Evolutionary conservation across 2,329 filamentous ascomycete genomes (phyloP).

Genomic region (Hypoxylon sp.): DNA sequence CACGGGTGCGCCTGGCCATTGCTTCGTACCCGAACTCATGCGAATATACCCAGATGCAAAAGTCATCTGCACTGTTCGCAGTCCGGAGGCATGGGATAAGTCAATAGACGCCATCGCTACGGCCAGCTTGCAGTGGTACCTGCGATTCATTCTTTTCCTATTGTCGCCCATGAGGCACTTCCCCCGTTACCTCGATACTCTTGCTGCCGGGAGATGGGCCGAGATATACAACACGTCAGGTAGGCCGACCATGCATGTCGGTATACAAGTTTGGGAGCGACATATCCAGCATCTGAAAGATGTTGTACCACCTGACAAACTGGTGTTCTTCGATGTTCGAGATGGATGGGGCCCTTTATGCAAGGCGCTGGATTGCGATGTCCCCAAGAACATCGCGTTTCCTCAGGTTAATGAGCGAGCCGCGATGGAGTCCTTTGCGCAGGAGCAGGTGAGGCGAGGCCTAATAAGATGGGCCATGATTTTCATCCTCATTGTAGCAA

Average conservation of each 20-base stretch:
- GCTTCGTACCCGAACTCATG: slow-evolving; percentile 51
- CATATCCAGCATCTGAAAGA: slow-evolving; percentile 47
- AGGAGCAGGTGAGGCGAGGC: slow-evolving; percentile 42
- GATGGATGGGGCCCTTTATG: slow-evolving; percentile 48
- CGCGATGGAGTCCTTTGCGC: slow-evolving; percentile 47
- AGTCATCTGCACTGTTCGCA: slow-evolving; percentile 51
- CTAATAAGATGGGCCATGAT: slow-evolving; percentile 44
- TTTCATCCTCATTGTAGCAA: slow-evolving; percentile 27
- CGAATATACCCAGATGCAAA: slow-evolving; percentile 52
- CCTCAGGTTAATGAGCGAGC: slow-evolving; percentile 47
- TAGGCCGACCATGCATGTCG: slow-evolving; percentile 23
- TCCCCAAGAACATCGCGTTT: slow-evolving; percentile 46
- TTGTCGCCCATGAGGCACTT: slow-evolving; percentile 42
- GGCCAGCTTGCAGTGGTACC: slow-evolving; percentile 44
- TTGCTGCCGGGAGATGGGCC: slow-evolving; percentile 44
- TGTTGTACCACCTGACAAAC: slow-evolving; percentile 45
- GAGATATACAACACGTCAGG: slow-evolving; percentile 42
- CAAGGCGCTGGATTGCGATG: slow-evolving; percentile 42
- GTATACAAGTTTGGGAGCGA: slow-evolving; percentile 42
- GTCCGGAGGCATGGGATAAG: slow-evolving; percentile 50
- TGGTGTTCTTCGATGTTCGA: slow-evolving; percentile 48
- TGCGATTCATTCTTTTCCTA: slow-evolving; percentile 43
- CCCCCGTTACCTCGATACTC: slow-evolving; percentile 36
- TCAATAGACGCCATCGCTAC: slow-evolving; percentile 45
- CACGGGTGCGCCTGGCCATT: slow-evolving; percentile 48